A percentile compares a stretch with the other conserved stretches of the same genome.
These are phyloP conservation scores for Tetradesmus lagerheimii DNA, from an alignment of 139 green algal genomes.

Conservation along the genomic window DNA sequence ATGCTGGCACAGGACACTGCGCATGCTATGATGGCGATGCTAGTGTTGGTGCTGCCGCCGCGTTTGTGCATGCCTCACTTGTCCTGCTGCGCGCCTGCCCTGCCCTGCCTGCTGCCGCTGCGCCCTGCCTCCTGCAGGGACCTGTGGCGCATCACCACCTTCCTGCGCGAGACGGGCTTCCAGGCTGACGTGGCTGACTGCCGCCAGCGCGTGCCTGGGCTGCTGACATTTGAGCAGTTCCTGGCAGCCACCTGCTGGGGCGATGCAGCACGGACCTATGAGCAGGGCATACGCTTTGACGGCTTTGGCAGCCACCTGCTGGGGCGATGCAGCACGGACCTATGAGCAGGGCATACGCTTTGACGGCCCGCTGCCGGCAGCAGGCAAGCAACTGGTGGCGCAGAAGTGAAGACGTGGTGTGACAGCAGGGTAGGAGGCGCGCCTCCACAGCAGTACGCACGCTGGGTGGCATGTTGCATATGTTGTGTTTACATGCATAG, in stretches of 20 bases:
- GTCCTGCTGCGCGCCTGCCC: neutral
- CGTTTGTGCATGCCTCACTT: neutral
- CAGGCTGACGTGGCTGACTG: slow-evolving; percentile 37
- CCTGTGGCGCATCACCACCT: slow-evolving; percentile 57
- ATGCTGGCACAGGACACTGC: neutral
- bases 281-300: slow-evolving; percentile 58
- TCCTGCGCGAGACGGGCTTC: slow-evolving; percentile 42
- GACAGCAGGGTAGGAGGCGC: neutral
- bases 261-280: slow-evolving; percentile 51
- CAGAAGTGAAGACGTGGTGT: neutral
- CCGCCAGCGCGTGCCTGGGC: slow-evolving; percentile 24
- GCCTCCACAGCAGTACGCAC: neutral
- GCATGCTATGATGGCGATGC: too few relatives aligned
- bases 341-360: slow-evolving; percentile 61
- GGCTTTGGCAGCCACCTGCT: slow-evolving; percentile 49
- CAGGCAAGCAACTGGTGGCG: neutral
- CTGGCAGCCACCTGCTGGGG: slow-evolving; percentile 53
- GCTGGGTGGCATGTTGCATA: too few relatives aligned
- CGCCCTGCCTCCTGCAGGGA: slow-evolving; percentile 25
- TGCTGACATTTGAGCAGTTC: slow-evolving; percentile 52
- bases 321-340: slow-evolving; percentile 49
- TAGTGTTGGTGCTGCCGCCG: too few relatives aligned
- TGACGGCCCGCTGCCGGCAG: slow-evolving; percentile 26
- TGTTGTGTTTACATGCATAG: too few relatives aligned
- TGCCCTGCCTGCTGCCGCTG: neutral